Evolutionary conservation across 257 asterid genomes (phyloP), one percentile per base, ranked within the genome.

Genomic region (Rubia yunnanensis): DNA sequence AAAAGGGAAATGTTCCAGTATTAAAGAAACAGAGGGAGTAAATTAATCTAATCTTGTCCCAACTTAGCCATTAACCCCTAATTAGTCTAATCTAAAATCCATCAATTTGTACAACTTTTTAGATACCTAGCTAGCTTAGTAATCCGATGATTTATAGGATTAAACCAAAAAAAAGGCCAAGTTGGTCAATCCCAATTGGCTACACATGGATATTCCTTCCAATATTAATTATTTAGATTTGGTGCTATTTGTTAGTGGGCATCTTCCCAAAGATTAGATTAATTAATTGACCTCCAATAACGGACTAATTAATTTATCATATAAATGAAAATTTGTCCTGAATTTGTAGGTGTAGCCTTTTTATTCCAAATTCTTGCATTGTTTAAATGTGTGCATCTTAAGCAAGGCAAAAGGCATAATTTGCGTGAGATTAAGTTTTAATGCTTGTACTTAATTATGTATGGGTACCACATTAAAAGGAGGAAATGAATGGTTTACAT

Each of bases 201-300:
- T 63, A 63, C 79, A 76, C 74, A 63, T 67, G 84, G 80, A 78
- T 78, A 80, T 80, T 70, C 80, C 67, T 70, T 69, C 41, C 26
- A 17, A 17, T 18, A 14, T 57, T n/a, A n/a, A n/a, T 57, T 68
- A 15, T 38, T 64, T 64, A 56, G 55, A 56, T 54, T 27, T 72
- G 66, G 24, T 66, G 67, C 17, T 67, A 60, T 18, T 53, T 50
- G 22, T 64, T 38, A 75, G 76, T 72, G 86, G 88, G 87, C 79
- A 88, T 84, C 94, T 84, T 41, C 46, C 60, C 73, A 54, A 61
- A 67, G n/a, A 23, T 4, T n/a, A n/a, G 22, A 8, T 0, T 44
- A 44, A 15, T 15, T 15, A 8, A 22, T 20, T 3, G 7, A 54
- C 32, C 11, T 5, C 49, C 44, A 24, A 31, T 31, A 15, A 31